Base-by-base conservation (phyloP, 164 flowering plant genomes). In the Santalum album region DNA sequence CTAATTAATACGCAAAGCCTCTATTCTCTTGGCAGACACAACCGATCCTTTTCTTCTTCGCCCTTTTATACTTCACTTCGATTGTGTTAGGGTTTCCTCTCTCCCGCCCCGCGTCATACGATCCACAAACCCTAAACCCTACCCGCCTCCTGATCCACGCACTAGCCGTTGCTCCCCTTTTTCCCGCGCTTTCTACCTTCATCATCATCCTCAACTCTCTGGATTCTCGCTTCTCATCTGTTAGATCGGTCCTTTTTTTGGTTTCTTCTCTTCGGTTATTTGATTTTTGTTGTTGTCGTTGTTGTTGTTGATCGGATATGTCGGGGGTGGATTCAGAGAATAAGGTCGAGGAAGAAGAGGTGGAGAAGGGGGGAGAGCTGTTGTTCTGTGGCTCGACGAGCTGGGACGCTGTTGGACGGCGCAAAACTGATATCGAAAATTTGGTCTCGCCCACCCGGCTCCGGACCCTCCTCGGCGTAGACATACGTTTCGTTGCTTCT, bases 311-410 rank as follows among this genome's bases (percentile, higher is more conserved):
- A n/a, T n/a, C n/a, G n/a, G n/a, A n/a, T n/a, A n/a, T n/a, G 84
- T 40, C 81, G 51, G 66, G 15, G 47, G 60, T 35, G 9, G 84
- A 61, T 34, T 65, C 59, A 24, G 77, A 64, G 67, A 59, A 49
- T 55, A 72, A 65, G 70, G 65, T 34, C 25, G 75, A 69, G 55
- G 73, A 58, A 49, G 67, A 29, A 50, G 64, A 50, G 70, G 51
- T 24, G 46, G 78, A 27, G 56, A 75, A 73, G 55, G 77, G 79
- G 9, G 97, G 99, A 19, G 99, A 94, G 87, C 59, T 90, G 12
- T 64, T 89, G 69, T 90, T 78, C 61, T 92, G 99, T 63, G 99
- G 99, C 2, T 75, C 70, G 6, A 92, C 96, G 35, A 59, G 46
- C 50, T 94, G 97, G 97, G 96, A 90, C 15, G 44, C 62, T 0